Evolutionary conservation across 176 grass and related monocot genomes (phyloP).

Genomic region (Paspalum notatum): DNA sequence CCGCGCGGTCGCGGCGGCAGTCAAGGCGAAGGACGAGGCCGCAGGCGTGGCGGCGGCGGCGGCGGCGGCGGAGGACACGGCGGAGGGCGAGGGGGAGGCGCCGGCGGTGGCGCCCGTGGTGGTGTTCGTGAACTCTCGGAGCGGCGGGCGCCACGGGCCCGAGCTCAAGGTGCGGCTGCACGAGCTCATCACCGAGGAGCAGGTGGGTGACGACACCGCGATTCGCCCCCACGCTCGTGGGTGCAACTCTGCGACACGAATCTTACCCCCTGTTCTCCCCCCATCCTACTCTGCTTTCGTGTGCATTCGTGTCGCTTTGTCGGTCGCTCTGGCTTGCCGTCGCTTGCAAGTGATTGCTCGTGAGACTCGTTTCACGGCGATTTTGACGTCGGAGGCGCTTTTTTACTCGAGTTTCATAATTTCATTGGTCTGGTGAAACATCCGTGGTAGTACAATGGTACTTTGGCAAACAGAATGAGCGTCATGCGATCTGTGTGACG

Average conservation of each 20-base stretch:
- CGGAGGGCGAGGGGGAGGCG: conserved; percentile 23
- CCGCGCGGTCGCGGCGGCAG: conserved; percentile 56
- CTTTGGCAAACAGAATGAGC: background rate
- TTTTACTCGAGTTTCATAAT: conserved; percentile 1
- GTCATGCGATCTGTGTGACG: conserved; percentile 36
- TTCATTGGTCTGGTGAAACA: conserved; percentile 4
- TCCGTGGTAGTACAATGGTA: background rate
- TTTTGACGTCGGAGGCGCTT: background rate
- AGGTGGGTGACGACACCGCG: conserved; percentile 71
- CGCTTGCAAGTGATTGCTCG: background rate
- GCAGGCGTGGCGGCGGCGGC: conserved; percentile 38
- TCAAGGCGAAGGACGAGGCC: conserved; percentile 48
- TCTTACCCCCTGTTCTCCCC: background rate
- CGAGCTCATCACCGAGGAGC: conserved; percentile 90
- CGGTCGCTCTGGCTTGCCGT: no score
- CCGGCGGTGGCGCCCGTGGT: conserved; percentile 63
- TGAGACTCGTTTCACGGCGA: background rate
- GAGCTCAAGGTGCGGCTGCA: conserved; percentile 80
- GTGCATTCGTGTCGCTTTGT: background rate
- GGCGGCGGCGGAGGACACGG: background rate
- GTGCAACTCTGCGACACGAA: conserved; percentile 1
- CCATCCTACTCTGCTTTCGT: background rate
- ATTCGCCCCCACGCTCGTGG: conserved; percentile 7
- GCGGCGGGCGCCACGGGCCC: conserved; percentile 82
- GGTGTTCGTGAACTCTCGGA: conserved; percentile 90